Evolutionary conservation across 2,329 filamentous ascomycete species (phyloP).

Genomic region (Paracoccidioides brasiliensis): DNA sequence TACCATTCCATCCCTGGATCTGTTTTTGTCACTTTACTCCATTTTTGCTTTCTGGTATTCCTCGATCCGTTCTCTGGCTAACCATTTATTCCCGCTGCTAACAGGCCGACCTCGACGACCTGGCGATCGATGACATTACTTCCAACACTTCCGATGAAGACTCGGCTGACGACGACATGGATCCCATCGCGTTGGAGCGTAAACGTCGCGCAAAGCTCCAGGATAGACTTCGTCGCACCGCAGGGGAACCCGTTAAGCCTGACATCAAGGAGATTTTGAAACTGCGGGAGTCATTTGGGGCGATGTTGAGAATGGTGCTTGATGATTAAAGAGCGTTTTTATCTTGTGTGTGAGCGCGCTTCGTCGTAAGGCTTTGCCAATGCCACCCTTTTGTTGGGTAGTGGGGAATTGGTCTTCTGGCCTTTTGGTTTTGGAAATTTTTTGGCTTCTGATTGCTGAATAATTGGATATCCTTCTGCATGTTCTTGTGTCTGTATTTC

Average conservation of each 20-base stretch:
- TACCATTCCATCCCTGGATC: background rate
- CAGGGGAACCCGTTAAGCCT: constrained; percentile 76
- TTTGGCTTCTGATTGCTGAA: too few species aligned
- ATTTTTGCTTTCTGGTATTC: constrained; percentile 8
- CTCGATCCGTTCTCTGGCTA: constrained; percentile 2
- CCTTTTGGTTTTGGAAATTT: too few species aligned
- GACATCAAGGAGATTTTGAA: constrained; percentile 66
- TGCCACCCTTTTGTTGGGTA: too few species aligned
- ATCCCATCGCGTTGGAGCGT: constrained; percentile 79
- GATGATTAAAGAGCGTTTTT: constrained; percentile 45
- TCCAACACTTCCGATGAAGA: constrained; percentile 52
- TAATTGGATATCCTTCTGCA: too few species aligned
- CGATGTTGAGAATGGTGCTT: constrained; percentile 69
- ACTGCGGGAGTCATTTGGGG: constrained; percentile 63
- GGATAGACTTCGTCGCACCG: constrained; percentile 61
- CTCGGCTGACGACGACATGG: constrained; percentile 64
- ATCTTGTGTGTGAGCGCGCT: too few species aligned
- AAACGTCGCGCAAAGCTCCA: constrained; percentile 62
- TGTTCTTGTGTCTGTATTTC: too few species aligned
- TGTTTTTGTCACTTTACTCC: background rate
- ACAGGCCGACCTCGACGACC: constrained; percentile 64
- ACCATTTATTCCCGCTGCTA: too few species aligned
- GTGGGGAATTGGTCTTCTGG: too few species aligned
- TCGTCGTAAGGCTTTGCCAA: too few species aligned
- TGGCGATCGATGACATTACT: constrained; percentile 63